Evolutionary conservation across 192 early-diverging fungal species (phyloP).

Genomic region (Dissophora ornata): DNA sequence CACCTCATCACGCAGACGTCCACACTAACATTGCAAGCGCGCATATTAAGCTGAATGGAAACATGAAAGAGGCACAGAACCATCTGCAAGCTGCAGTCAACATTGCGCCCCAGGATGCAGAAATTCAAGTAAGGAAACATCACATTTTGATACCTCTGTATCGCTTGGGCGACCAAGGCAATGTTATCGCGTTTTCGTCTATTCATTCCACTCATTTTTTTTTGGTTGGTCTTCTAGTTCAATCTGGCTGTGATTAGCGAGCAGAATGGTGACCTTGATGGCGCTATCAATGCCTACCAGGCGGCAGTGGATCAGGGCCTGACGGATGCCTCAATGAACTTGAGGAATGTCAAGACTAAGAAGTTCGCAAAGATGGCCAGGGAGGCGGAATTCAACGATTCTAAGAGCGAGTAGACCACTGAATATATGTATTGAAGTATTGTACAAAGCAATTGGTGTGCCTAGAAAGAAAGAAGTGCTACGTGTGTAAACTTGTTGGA

Average conservation of each 20-base stretch:
- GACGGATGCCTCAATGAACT: conserved; percentile 19
- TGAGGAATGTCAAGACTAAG: conserved; percentile 50
- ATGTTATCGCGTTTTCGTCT: no score
- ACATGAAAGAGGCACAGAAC: conserved; percentile 25
- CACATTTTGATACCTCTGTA: no score
- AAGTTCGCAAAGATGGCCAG: conserved; percentile 50
- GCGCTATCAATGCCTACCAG: conserved; percentile 36
- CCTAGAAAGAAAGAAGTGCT: no score
- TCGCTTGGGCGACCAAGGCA: no score
- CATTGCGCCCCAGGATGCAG: conserved; percentile 41
- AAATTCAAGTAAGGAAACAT: conserved; percentile 42
- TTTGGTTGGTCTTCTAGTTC: conserved; percentile 26
- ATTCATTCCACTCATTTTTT: neutral
- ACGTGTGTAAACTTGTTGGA: no score
- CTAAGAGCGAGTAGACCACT: conserved; percentile 21
- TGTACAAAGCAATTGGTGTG: no score
- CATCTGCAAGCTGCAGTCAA: conserved; percentile 51
- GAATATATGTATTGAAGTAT: no score
- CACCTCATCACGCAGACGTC: conserved; percentile 48
- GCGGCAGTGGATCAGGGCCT: conserved; percentile 33
- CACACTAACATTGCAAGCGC: conserved; percentile 47
- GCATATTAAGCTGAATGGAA: conserved; percentile 39
- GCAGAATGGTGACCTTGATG: conserved; percentile 35
- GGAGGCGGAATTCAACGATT: conserved; percentile 33
- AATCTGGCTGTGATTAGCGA: conserved; percentile 48